A percentile compares a stretch with the other conserved stretches of the same genome.
Evolutionary conservation across 1,139 yeast species (phyloP).

Genomic region (Yamadazyma epiphylla): DNA sequence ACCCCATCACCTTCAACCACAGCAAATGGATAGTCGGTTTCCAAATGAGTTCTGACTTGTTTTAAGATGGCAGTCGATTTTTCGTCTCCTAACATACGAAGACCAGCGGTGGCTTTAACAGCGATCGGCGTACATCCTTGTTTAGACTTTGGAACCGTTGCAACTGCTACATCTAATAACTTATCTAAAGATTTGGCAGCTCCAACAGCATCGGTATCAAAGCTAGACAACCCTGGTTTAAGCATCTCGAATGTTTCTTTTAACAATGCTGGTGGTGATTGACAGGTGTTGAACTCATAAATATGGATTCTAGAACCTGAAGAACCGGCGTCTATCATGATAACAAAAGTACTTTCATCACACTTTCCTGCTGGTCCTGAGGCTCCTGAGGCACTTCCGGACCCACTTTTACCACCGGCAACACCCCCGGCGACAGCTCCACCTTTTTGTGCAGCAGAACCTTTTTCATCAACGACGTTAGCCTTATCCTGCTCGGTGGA

Average conservation of each 20-base stretch:
- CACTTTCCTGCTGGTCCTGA: constrained; percentile 17
- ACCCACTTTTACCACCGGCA: background rate
- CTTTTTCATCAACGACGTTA: constrained; percentile 1
- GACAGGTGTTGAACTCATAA: constrained; percentile 84
- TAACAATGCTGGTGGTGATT: constrained; percentile 73
- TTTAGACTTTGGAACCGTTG: constrained; percentile 66
- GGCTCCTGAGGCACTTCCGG: background rate
- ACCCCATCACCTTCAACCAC: constrained; percentile 84
- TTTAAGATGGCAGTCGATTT: constrained; percentile 66
- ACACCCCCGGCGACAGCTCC: background rate
- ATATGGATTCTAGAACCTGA: constrained; percentile 95
- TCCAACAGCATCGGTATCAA: constrained; percentile 71
- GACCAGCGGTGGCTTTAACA: constrained; percentile 97
- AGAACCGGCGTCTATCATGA: constrained; percentile 97
- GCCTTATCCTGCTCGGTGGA: constrained; percentile 3
- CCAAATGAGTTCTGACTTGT: constrained; percentile 74
- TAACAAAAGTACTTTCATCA: constrained; percentile 47
- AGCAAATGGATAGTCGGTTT: constrained; percentile 81
- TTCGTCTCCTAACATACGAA: constrained; percentile 77
- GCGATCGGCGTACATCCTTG: constrained; percentile 88
- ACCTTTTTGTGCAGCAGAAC: background rate
- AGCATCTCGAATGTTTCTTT: constrained; percentile 83
- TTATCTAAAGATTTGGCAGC: constrained; percentile 90
- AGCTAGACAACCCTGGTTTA: constrained; percentile 88
- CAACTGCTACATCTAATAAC: constrained; percentile 68